Base-by-base conservation (phyloP, 1,284 basidiomycete genomes). In the Sparassis latifolia region DNA sequence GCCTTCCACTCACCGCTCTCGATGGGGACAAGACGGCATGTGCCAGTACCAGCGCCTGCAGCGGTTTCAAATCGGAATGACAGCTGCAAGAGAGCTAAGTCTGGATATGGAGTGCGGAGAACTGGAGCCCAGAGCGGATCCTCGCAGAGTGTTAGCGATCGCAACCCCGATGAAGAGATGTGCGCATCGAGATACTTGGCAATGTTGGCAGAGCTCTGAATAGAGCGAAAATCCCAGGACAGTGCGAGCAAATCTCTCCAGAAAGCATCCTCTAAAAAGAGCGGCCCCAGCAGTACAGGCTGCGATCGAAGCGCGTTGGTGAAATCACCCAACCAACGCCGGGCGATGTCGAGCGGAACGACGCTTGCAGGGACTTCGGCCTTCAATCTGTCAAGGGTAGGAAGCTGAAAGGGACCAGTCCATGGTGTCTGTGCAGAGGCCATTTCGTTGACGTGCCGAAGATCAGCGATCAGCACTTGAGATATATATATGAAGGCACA, bases 161-260 rank as follows among this genome's bases (percentile, higher is more conserved):
- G 56, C 2, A 76, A 60, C 29, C 69, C 66, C 10, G 66, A 62
- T 2, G 52, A 43, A 2, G 62, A 56, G 10, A 82, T 70, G 6
- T 72, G 67, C 54, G 72, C 73, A 3, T 49, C 48, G 29, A 79
- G 65, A 62, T 79, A 74, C 38, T 62, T 57, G 1, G 58, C 58
- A 56, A 82, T 75, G 45, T 60, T 59, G 7, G 62, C 50, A 6
- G 57, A 45, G 10, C 75, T 72, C 50, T 72, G 68, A 60, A 82
- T 76, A 0, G 80, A 80, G 31, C 81, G 75, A 54, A 82, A 74
- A 55, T 79, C 74, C 79, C 79, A 83, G 3, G 80, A 80, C 31
- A 81, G 65, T 0, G 77, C 69, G n/a, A 82, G 69, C 50, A 79
- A 69, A 58, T 83, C 81, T 33, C 78, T 67, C 79, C 77, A 80